These are phyloP conservation scores for Monosporascus ibericus DNA, from an alignment of 2,329 filamentous ascomycete genomes.

Conservation along the genomic window DNA sequence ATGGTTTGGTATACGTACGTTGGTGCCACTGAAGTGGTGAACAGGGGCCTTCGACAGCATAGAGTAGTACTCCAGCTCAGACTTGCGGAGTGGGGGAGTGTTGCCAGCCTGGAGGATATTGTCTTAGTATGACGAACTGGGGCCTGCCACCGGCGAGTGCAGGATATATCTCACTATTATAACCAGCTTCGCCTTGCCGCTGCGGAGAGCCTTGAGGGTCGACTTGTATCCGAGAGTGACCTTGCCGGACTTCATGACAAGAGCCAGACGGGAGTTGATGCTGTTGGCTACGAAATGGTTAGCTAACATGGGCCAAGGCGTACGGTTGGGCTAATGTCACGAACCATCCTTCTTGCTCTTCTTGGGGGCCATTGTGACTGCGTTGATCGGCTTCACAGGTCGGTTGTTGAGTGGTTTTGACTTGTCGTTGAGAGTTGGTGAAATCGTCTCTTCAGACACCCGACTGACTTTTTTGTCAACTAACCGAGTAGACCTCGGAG, in stretches of 20 bases:
- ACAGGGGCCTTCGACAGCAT: conserved; percentile 92
- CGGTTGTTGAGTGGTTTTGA: conserved; percentile 16
- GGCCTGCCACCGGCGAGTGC: conserved; percentile 2
- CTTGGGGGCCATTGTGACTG: conserved; percentile 57
- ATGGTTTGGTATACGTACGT: conserved; percentile 66
- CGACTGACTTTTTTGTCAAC: too few relatives aligned
- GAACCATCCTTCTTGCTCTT: conserved; percentile 79
- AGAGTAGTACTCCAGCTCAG: conserved; percentile 91
- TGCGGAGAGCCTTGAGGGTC: conserved; percentile 82
- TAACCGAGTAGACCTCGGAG: too few relatives aligned
- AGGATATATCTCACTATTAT: conserved; percentile 53
- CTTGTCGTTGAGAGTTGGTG: conserved; percentile 9
- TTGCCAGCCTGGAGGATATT: conserved; percentile 70
- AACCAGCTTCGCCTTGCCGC: conserved; percentile 97
- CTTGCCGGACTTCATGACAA: conserved; percentile 61
- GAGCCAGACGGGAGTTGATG: conserved; percentile 44
- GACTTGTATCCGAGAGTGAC: conserved; percentile 89
- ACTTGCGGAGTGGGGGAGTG: conserved; percentile 96
- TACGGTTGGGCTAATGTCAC: too few relatives aligned
- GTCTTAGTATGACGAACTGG: too few relatives aligned
- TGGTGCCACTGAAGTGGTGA: conserved; percentile 97
- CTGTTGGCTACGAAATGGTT: conserved; percentile 47
- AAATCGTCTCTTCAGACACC: too few relatives aligned
- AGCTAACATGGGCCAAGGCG: too few relatives aligned
- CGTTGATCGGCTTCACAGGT: conserved; percentile 22